These are phyloP conservation scores for Xylariaceae sp. DNA, from an alignment of 2,329 filamentous ascomycete genomes.

Conservation along the genomic window DNA sequence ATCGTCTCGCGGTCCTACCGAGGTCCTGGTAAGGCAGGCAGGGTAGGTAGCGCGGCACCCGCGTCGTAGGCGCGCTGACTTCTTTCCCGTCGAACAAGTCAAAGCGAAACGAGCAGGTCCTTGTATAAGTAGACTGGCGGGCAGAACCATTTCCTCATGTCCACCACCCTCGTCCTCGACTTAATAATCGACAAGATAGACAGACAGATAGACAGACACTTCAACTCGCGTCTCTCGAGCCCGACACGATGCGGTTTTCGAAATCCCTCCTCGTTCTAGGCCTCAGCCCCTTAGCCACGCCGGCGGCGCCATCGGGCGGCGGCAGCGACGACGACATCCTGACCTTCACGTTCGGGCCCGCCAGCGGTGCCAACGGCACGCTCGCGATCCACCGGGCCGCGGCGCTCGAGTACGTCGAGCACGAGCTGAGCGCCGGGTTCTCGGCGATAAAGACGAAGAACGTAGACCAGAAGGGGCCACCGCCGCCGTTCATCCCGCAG, in stretches of 20 bases:
- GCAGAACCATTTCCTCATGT: too few species aligned
- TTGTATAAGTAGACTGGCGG: too few species aligned
- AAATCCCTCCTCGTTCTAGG: neutral
- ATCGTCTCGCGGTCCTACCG: neutral
- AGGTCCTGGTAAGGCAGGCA: neutral
- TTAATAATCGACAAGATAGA: too few species aligned
- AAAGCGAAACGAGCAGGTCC: too few species aligned
- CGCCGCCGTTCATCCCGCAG: neutral
- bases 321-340: neutral
- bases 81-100: too few species aligned
- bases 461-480: neutral
- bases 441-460: neutral
- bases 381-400: neutral
- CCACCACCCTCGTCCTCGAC: too few species aligned
- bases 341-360: neutral
- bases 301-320: neutral
- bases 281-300: neutral
- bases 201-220: too few species aligned
- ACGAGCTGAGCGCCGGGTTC: constrained; percentile 8
- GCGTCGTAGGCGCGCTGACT: too few species aligned
- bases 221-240: too few species aligned
- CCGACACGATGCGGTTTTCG: neutral
- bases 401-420: constrained; percentile 1
- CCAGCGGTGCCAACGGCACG: neutral
- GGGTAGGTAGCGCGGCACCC: too few species aligned